Base-by-base conservation (phyloP, 2,329 filamentous ascomycete species). In the Blastomyces gilchristii region DNA sequence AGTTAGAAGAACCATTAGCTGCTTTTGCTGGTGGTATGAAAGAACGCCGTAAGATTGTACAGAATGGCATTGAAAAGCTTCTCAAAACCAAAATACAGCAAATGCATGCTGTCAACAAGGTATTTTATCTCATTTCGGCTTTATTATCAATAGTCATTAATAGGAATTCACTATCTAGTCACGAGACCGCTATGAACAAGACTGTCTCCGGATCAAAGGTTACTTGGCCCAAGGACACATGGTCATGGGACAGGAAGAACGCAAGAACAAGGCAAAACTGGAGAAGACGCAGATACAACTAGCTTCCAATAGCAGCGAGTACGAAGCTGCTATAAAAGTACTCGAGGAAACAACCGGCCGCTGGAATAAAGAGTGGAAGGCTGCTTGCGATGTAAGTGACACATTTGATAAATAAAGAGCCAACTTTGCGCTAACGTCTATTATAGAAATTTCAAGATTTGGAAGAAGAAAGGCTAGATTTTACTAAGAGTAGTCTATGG, bases 241-340 rank as follows among this genome's bases (percentile, higher is more conserved):
- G 94, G 94, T 99, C 63, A 99, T 99, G 94, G 94, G 94, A 16
- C 94, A 99, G 70, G 94, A 99, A 74, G 94, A 99, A 79, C 86
- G 94, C 37, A 97, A 96, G 78, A 99, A 99, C 77, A 99, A 99
- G 78, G 92, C 93, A 28, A 97, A 96, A 77, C 83, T 99, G 53
- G 94, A 99, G 76, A 99, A 99, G 83, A 97, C 94, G 1, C 94
- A 99, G 74, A 94, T 97, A 70, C 95, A 92, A 71, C 83, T 99
- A 64, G 92, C 92, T 0, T 87, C 87, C 8, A 92, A 92, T 65
- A 97, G 95, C 76, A 87, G 86, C 54, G 94, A 97, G 70, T 99
- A 99, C 73, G 93, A 99, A 75, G 85, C 85, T 60, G 91, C 94
- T 0, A 89, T 99, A 64, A 97, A 97, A 76, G 83, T 90, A 1